These are phyloP conservation scores for Hibiscus syriacus DNA, from an alignment of 345 rosid genomes.

Conservation along the genomic window DNA sequence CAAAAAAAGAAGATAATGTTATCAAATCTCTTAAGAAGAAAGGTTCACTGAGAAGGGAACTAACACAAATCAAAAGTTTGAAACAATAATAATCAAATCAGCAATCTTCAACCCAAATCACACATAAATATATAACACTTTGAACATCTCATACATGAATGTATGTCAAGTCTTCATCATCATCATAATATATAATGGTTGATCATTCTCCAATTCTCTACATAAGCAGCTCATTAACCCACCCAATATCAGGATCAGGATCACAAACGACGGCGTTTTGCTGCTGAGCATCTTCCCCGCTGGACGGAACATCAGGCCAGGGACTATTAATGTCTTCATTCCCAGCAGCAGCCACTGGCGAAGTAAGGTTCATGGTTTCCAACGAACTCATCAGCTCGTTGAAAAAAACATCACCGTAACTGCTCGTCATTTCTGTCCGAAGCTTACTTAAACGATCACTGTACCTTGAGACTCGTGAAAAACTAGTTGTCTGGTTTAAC, in stretches of 20 bases:
- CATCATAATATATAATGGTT: neutral
- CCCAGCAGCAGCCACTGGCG: conserved; percentile 14
- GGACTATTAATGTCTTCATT: conserved; percentile 18
- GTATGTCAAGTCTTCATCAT: neutral
- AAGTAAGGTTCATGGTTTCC: conserved; percentile 40
- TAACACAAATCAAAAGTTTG: neutral
- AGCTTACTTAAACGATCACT: conserved; percentile 28
- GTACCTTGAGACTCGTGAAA: conserved; percentile 30
- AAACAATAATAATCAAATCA: neutral
- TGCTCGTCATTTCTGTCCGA: conserved; percentile 17
- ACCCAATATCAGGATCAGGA: conserved; percentile 71
- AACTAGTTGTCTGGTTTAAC: conserved; percentile 24
- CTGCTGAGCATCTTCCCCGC: neutral
- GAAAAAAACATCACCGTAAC: conserved; percentile 46
- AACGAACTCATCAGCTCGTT: conserved; percentile 49
- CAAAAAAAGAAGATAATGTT: neutral
- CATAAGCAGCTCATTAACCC: conserved; percentile 88
- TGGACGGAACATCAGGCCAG: conserved; percentile 35
- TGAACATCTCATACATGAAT: neutral
- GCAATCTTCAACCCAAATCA: neutral
- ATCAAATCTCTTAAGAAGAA: neutral
- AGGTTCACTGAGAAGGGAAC: neutral
- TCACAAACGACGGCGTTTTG: conserved; percentile 4
- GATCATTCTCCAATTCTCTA: conserved; percentile 21
- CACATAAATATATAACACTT: neutral